Evolutionary conservation across 129 eudicot genomes (phyloP).

Genomic region (Centrapalus pauciflorus): DNA sequence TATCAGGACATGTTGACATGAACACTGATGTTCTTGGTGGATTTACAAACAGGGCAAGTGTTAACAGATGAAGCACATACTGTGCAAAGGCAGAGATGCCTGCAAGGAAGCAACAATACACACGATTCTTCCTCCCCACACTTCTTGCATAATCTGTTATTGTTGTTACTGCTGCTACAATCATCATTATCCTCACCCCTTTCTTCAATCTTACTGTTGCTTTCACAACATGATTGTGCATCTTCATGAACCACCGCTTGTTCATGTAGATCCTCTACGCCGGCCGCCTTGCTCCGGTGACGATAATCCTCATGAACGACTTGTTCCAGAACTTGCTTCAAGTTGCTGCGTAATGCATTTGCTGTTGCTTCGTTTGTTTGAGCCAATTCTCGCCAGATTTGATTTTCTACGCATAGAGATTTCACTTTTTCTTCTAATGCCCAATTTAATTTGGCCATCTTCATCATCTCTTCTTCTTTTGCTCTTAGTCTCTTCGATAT

Average conservation of each 20-base stretch:
- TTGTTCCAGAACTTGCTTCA: constrained; percentile 62
- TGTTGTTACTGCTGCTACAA: constrained; percentile 7
- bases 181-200: constrained; percentile 19
- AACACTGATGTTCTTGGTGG: constrained; percentile 62
- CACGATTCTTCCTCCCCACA: constrained; percentile 69
- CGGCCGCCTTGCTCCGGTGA: constrained; percentile 10
- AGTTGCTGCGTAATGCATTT: constrained; percentile 55
- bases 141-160: constrained; percentile 48
- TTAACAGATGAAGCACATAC: constrained; percentile 61
- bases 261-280: constrained; percentile 26
- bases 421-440: constrained; percentile 67
- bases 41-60: constrained; percentile 74
- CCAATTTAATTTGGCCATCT: constrained; percentile 59
- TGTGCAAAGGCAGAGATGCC: constrained; percentile 85
- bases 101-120: constrained; percentile 77
- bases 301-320: constrained; percentile 36
- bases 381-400: constrained; percentile 87
- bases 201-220: constrained; percentile 49
- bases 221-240: constrained; percentile 85
- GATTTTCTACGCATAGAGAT: constrained; percentile 63
- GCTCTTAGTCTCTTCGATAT: constrained; percentile 45
- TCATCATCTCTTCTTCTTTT: constrained; percentile 65
- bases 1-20: constrained; percentile 69
- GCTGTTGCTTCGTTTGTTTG: constrained; percentile 94
- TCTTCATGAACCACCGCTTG: constrained; percentile 50